These are phyloP conservation scores for Besnoitia besnoiti DNA, from an alignment of 169 alveolate genomes.

Conservation along the genomic window DNA sequence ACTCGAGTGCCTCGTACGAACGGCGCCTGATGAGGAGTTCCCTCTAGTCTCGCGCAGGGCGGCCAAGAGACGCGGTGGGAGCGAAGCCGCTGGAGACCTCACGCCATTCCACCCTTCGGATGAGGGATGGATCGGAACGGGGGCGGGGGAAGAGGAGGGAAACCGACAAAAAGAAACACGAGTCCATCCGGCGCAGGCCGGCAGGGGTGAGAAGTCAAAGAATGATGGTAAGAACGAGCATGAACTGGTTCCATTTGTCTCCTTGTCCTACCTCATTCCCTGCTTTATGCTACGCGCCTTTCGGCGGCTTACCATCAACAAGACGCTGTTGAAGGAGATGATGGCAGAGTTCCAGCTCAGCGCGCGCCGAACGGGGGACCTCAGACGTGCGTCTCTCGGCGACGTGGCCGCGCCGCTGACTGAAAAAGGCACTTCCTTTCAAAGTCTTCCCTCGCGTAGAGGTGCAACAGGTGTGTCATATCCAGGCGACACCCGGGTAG, in stretches of 20 bases:
- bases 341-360: background rate
- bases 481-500: too few species aligned
- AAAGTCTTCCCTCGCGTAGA: too few species aligned
- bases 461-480: too few species aligned
- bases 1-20: background rate
- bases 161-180: background rate
- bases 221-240: background rate
- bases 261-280: conserved; percentile 1
- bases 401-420: too few species aligned
- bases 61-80: background rate
- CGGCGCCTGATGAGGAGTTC: background rate
- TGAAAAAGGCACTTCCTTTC: too few species aligned
- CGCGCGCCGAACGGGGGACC: background rate
- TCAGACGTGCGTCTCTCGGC: background rate
- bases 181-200: background rate
- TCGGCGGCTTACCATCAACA: background rate
- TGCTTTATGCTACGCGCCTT: conserved; percentile 6
- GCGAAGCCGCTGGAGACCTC: background rate
- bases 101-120: background rate
- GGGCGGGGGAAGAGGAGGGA: background rate
- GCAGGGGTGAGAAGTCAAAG: background rate
- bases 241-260: background rate
- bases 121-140: background rate
- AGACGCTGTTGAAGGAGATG: conserved; percentile 15
- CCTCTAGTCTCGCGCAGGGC: background rate